Evolutionary conservation across 1,139 yeast species (phyloP).

Genomic region (Magnusiomyces paraingens): DNA sequence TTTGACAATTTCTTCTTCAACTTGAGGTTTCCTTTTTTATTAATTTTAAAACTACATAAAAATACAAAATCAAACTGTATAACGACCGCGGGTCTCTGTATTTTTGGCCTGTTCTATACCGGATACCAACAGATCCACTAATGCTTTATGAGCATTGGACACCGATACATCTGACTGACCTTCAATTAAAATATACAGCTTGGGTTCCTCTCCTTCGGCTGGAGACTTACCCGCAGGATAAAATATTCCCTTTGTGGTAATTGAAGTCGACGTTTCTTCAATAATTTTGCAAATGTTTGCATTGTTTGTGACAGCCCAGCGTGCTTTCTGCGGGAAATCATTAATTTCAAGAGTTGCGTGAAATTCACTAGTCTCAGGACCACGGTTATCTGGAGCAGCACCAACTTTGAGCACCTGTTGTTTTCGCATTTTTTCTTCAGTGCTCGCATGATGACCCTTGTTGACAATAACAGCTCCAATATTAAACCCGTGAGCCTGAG

Average conservation of each 20-base stretch:
- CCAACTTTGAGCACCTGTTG: slow-evolving; percentile 32
- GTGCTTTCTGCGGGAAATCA: slow-evolving; percentile 76
- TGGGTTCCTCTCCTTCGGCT: slow-evolving; percentile 54
- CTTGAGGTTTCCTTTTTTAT: too few species aligned
- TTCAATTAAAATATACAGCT: slow-evolving; percentile 72
- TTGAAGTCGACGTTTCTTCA: slow-evolving; percentile 69
- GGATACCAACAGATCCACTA: slow-evolving; percentile 54
- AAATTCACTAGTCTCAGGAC: slow-evolving; percentile 57
- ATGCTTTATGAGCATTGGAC: slow-evolving; percentile 54
- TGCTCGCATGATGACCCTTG: slow-evolving; percentile 13
- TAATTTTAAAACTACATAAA: too few species aligned
- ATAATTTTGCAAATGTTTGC: slow-evolving; percentile 59
- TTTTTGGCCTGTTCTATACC: slow-evolving; percentile 40
- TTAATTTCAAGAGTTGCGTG: slow-evolving; percentile 73
- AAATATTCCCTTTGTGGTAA: slow-evolving; percentile 77
- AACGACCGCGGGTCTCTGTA: slow-evolving; percentile 1
- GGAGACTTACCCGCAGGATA: slow-evolving; percentile 52
- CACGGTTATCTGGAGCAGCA: slow-evolving; percentile 56
- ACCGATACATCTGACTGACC: slow-evolving; percentile 64
- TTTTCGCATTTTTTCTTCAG: slow-evolving; percentile 7
- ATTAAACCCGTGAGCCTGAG: neutral
- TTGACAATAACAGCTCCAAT: slow-evolving; percentile 8
- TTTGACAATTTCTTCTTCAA: too few species aligned
- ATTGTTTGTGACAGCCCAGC: slow-evolving; percentile 76
- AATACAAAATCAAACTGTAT: slow-evolving; percentile 1